Evolutionary conservation across 2,329 filamentous ascomycete species (phyloP), one percentile per base, ranked within the genome.

Genomic region (Ascochyta lentis): DNA sequence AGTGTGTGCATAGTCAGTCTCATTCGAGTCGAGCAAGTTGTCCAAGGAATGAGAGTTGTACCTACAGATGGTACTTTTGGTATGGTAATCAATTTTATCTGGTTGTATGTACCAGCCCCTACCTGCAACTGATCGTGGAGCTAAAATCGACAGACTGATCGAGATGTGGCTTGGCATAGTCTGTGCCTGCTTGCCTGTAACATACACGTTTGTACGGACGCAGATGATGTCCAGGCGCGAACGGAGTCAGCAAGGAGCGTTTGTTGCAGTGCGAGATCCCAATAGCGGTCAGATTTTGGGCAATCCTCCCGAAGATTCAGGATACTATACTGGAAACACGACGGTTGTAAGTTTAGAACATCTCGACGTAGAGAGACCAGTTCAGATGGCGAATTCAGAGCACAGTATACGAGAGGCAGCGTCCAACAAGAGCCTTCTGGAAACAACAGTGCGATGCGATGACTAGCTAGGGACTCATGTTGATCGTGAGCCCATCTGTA

Each of bases 91-190:
- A 62, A 62, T 29, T 62, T 64, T 10, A 57, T 54, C n/a, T 64
- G 61, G 61, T 23, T 64, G 61, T 64, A 40, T 2, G 59, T 6
- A 1, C 7, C n/a, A 15, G 6, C 1, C 29, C 13, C 9, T 24
- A 24, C 19, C 19, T 19, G 19, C 19, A 19, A 19, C 19, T 19
- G 2, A 19, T 19, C 19, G 19, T 19, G 19, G 19, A 19, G 19
- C 50, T 62, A 29, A 62, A 19, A 1, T 29, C 12, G 3, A 3
- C 10, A 64, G 61, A 15, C 42, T 62, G 3, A n/a, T 54, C 10
- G 61, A 64, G 26, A 56, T 60, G 55, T 64, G 61, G 61, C 50
- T 62, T 4, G 57, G 61, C 10, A 56, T 64, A n/a, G 52, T 64
- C 3, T 64, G 57, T 22, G 48, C 61, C 16, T 64, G 61, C 19